These are phyloP conservation scores for Thraustochytrium striatum DNA, from an alignment of 352 stramenopile genomes.

Conservation along the genomic window DNA sequence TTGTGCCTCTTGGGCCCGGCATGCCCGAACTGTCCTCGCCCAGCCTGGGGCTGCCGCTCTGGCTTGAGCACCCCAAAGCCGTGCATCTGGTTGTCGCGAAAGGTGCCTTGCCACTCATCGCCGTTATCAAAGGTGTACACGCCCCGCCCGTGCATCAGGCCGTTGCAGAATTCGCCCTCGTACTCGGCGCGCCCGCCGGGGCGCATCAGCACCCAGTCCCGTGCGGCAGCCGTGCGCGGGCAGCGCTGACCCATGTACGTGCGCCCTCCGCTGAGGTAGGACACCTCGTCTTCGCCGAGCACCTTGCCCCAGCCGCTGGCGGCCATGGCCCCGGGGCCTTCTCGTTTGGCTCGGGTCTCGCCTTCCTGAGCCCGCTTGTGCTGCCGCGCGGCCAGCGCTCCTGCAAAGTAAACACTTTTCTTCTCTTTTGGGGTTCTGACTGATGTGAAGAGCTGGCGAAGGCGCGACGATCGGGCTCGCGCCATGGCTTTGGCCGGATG, in stretches of 20 bases:
- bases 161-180: slow-evolving; percentile 2
- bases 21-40: not conserved
- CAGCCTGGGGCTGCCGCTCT: not conserved
- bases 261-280: not conserved
- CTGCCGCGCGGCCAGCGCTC: too few species aligned
- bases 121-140: slow-evolving; percentile 3
- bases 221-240: not conserved
- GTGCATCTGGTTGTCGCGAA: not conserved
- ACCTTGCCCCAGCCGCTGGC: too few species aligned
- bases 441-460: too few species aligned
- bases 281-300: too few species aligned
- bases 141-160: not conserved
- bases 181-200: not conserved
- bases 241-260: not conserved
- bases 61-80: not conserved
- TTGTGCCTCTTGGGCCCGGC: not conserved
- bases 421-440: too few species aligned
- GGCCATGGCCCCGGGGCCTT: too few species aligned
- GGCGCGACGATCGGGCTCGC: too few species aligned
- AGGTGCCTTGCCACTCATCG: not conserved
- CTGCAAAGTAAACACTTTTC: too few species aligned
- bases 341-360: too few species aligned
- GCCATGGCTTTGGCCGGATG: too few species aligned
- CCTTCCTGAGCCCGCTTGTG: too few species aligned
- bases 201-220: not conserved